Evolutionary conservation across 1,139 yeast genomes (phyloP).

Genomic region (Candida tropicalis): DNA sequence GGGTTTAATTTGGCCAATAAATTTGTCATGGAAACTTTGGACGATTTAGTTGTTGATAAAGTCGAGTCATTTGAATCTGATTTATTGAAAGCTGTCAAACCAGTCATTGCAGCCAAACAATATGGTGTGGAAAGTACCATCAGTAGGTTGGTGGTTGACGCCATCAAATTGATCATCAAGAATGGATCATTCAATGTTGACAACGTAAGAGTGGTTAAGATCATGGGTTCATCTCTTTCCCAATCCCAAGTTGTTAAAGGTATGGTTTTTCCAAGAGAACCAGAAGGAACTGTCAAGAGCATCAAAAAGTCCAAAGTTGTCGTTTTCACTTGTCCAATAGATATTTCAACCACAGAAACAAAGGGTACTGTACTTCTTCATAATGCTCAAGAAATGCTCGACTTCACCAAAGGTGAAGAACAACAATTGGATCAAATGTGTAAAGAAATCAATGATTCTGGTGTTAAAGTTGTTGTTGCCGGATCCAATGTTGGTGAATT

Average conservation of each 20-base stretch:
- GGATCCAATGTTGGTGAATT: conserved; percentile 93
- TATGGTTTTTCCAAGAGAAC: conserved; percentile 97
- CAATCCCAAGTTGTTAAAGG: conserved; percentile 86
- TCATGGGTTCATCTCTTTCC: conserved; percentile 85
- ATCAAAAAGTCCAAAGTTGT: conserved; percentile 80
- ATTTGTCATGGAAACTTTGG: conserved; percentile 70
- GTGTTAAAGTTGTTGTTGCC: conserved; percentile 86
- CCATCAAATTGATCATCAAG: conserved; percentile 73
- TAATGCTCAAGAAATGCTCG: conserved; percentile 95
- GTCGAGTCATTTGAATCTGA: conserved; percentile 57
- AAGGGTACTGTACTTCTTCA: conserved; percentile 95
- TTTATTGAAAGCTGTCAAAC: conserved; percentile 73
- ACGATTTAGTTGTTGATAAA: conserved; percentile 62
- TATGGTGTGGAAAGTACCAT: conserved; percentile 83
- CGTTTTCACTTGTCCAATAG: conserved; percentile 91
- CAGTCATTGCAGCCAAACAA: conserved; percentile 93
- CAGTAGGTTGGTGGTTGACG: conserved; percentile 81
- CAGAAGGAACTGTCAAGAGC: conserved; percentile 84
- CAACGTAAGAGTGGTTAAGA: conserved; percentile 90
- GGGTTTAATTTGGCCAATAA: conserved; percentile 86
- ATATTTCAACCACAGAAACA: conserved; percentile 92
- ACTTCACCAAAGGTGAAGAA: conserved; percentile 95
- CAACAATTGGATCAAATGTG: conserved; percentile 86
- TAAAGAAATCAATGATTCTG: conserved; percentile 80
- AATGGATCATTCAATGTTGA: conserved; percentile 81